A percentile compares a stretch with the other conserved stretches of the same genome.
Conservation (phyloP, 441 rosid species). For the Mallotus japonicus region DNA sequence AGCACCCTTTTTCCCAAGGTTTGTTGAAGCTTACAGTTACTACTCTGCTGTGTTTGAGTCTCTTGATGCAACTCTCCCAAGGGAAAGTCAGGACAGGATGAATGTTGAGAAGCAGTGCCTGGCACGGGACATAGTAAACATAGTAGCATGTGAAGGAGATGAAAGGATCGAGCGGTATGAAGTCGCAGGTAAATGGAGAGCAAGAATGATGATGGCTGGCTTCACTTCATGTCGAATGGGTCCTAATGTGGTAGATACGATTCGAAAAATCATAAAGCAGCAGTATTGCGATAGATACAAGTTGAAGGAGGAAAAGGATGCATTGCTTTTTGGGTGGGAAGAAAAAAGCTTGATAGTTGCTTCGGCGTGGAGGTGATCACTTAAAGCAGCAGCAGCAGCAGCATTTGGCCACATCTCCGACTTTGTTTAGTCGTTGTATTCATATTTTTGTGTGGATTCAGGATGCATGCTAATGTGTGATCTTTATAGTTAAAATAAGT, state of each 20-base stretch:
- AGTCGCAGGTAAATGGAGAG: conserved; percentile 96
- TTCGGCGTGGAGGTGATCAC: conserved; percentile 81
- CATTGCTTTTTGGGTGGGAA: conserved; percentile 89
- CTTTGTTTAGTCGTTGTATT: conserved; percentile 21
- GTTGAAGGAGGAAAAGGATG: conserved; percentile 63
- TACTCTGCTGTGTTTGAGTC: conserved; percentile 94
- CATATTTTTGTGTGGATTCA: conserved; percentile 26
- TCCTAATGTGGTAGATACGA: conserved; percentile 42
- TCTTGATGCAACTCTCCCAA: conserved; percentile 82
- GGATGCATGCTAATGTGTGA: conserved; percentile 25
- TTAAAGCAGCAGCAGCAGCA: neutral
- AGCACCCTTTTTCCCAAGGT: conserved; percentile 78
- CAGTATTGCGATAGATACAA: conserved; percentile 67
- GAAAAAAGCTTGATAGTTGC: conserved; percentile 89
- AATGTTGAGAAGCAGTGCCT: conserved; percentile 94
- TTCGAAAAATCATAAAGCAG: conserved; percentile 50
- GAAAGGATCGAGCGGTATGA: conserved; percentile 92
- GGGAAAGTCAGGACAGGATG: conserved; percentile 96
- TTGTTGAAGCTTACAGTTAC: conserved; percentile 81
- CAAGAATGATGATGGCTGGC: conserved; percentile 96
- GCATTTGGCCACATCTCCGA: conserved; percentile 2
- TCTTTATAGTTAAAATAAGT: conserved; percentile 11
- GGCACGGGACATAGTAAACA: conserved; percentile 93
- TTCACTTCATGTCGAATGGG: conserved; percentile 65
- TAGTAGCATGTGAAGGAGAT: conserved; percentile 96